Evolutionary conservation across 164 flowering plant genomes (phyloP).

Genomic region (Pachysandra terminalis): DNA sequence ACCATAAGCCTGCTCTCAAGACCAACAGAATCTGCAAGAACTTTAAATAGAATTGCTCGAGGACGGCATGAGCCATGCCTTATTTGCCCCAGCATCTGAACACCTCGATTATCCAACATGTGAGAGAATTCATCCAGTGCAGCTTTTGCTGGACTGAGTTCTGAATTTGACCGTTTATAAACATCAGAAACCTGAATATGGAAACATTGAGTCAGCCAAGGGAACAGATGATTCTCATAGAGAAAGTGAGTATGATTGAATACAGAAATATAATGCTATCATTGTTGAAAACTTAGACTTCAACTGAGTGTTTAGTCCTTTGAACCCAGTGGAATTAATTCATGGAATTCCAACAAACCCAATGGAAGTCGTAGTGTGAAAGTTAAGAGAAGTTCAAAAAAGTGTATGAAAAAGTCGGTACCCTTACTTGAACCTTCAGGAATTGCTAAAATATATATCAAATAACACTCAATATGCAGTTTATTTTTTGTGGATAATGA

Average conservation of each 20-base stretch:
- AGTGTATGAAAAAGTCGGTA: too few relatives aligned
- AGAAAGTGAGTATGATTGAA: not conserved
- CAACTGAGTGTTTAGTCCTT: too few relatives aligned
- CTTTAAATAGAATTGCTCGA: slow-evolving; percentile 92
- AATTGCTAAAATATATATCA: too few relatives aligned
- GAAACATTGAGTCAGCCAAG: not conserved
- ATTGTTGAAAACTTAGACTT: too few relatives aligned
- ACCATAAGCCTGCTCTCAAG: slow-evolving; percentile 85
- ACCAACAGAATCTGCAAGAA: slow-evolving; percentile 95
- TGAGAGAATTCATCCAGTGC: slow-evolving; percentile 59
- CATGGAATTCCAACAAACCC: too few relatives aligned
- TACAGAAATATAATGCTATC: not conserved
- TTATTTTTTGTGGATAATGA: too few relatives aligned
- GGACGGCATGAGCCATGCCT: slow-evolving; percentile 89
- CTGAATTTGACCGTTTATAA: slow-evolving; percentile 69
- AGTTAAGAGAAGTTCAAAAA: too few relatives aligned
- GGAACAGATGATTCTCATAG: not conserved
- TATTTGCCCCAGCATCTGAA: slow-evolving; percentile 86
- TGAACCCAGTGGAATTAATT: too few relatives aligned
- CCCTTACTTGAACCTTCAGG: too few relatives aligned
- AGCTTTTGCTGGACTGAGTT: slow-evolving; percentile 74
- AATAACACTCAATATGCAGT: too few relatives aligned
- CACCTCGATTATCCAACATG: slow-evolving; percentile 50
- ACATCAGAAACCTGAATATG: slow-evolving; percentile 73
- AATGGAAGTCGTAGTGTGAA: too few relatives aligned